Evolutionary conservation across 192 early-diverging fungal species (phyloP).

Genomic region (Dispira parvispora): DNA sequence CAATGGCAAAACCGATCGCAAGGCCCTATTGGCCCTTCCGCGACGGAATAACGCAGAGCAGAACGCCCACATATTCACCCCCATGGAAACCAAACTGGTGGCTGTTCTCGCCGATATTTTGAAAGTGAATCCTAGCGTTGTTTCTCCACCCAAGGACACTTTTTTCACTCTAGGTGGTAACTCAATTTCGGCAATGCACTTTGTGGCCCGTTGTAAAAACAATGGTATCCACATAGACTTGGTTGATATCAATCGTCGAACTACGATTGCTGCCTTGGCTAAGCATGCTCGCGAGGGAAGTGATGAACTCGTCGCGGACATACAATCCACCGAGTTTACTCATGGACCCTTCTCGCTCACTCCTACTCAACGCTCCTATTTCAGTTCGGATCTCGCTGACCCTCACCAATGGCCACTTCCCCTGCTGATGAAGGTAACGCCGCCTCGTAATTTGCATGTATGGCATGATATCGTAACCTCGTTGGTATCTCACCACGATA

Average conservation of each 20-base stretch:
- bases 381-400: neutral
- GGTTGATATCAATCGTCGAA: too few relatives aligned
- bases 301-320: too few relatives aligned
- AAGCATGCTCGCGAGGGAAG: too few relatives aligned
- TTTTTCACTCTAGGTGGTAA: neutral
- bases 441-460: neutral
- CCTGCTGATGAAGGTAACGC: neutral
- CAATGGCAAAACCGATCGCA: too few relatives aligned
- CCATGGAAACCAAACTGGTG: too few relatives aligned
- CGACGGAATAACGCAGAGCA: too few relatives aligned
- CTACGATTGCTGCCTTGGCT: too few relatives aligned
- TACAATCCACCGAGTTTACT: neutral
- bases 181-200: constrained; percentile 2
- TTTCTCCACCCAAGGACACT: neutral
- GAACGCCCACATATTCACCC: too few relatives aligned
- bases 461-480: neutral
- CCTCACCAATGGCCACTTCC: neutral
- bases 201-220: neutral
- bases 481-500: neutral
- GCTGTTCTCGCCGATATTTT: too few relatives aligned
- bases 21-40: too few relatives aligned
- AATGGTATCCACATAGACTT: too few relatives aligned
- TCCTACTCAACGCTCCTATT: neutral
- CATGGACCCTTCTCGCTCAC: neutral
- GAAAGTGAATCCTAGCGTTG: too few relatives aligned